phyloP scores from a whole-genome alignment of 2,329 filamentous ascomycete genomes.

The Diaporthe citriasiana region DNA sequence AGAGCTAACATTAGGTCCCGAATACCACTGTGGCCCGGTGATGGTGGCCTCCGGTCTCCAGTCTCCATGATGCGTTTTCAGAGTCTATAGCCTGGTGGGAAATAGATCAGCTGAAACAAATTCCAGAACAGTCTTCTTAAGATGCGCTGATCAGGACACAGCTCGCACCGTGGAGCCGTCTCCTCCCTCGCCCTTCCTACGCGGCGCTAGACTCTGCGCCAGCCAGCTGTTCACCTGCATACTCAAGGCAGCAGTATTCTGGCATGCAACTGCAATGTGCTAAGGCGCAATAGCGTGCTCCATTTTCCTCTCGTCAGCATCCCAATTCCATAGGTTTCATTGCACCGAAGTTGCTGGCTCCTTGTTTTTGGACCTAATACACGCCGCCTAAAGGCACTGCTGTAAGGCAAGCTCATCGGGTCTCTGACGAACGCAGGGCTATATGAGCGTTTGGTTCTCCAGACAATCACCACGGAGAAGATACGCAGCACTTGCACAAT shows the following conservation, averaged over 20 bases:
- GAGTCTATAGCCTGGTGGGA: slow-evolving; percentile 18
- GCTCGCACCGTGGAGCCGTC: neutral
- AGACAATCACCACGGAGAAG: neutral
- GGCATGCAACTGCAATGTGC: slow-evolving; percentile 1
- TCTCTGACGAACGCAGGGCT: neutral
- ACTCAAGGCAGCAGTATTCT: slow-evolving; percentile 24
- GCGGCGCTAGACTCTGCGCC: slow-evolving; percentile 19
- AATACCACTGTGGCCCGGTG: slow-evolving; percentile 20
- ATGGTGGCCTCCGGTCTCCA: slow-evolving; percentile 24
- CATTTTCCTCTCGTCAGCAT: slow-evolving; percentile 5
- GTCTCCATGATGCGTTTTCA: slow-evolving; percentile 2
- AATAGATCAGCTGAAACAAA: slow-evolving; percentile 29
- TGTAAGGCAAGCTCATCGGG: neutral
- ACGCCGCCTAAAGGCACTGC: neutral
- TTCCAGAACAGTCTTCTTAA: slow-evolving; percentile 21
- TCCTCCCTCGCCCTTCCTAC: slow-evolving; percentile 4
- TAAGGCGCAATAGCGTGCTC: neutral
- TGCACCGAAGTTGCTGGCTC: neutral
- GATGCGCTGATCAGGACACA: neutral
- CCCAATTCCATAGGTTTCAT: neutral
- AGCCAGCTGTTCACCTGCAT: neutral
- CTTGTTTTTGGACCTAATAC: neutral
- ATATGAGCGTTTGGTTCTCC: neutral
- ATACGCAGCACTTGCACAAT: neutral
- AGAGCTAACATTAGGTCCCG: slow-evolving; percentile 25